These are phyloP conservation scores for Cotoneaster glaucophyllus DNA, from an alignment of 306 rosid genomes.

Conservation along the genomic window DNA sequence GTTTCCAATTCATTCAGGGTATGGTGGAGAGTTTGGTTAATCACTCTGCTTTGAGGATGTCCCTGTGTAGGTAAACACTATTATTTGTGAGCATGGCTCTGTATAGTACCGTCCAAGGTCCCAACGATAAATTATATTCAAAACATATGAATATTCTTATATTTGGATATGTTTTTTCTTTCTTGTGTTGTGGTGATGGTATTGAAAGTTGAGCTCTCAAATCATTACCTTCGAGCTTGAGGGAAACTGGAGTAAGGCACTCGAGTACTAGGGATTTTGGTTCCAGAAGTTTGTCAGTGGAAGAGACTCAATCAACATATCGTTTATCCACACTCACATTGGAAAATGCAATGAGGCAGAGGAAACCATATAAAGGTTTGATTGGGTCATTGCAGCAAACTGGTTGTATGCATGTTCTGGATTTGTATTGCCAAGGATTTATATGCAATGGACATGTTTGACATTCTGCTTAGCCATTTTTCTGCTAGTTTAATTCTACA, in stretches of 20 bases:
- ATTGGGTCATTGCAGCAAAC: slow-evolving; percentile 81
- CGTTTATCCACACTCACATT: slow-evolving; percentile 27
- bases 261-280: slow-evolving; percentile 60
- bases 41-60: no score
- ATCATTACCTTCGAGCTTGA: slow-evolving; percentile 80
- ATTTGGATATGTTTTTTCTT: not conserved
- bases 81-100: no score
- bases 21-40: no score
- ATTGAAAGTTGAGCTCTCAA: slow-evolving; percentile 69
- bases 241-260: slow-evolving; percentile 98
- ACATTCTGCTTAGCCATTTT: not conserved
- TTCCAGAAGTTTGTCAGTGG: slow-evolving; percentile 32
- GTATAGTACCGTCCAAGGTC: not conserved
- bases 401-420: slow-evolving; percentile 83
- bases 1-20: no score
- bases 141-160: slow-evolving; percentile 1
- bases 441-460: not conserved
- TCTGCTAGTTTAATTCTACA: not conserved
- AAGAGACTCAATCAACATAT: slow-evolving; percentile 28
- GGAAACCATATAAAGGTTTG: slow-evolving; percentile 75
- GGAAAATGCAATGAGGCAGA: slow-evolving; percentile 40
- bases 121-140: not conserved
- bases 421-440: slow-evolving; percentile 61
- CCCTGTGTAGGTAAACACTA: no score
- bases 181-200: slow-evolving; percentile 28